Percentiles rank a stretch among this genome's conserved stretches.
These are phyloP conservation scores for Emydomyces testavorans DNA, from an alignment of 2,329 filamentous ascomycete genomes.

Conservation along the genomic window DNA sequence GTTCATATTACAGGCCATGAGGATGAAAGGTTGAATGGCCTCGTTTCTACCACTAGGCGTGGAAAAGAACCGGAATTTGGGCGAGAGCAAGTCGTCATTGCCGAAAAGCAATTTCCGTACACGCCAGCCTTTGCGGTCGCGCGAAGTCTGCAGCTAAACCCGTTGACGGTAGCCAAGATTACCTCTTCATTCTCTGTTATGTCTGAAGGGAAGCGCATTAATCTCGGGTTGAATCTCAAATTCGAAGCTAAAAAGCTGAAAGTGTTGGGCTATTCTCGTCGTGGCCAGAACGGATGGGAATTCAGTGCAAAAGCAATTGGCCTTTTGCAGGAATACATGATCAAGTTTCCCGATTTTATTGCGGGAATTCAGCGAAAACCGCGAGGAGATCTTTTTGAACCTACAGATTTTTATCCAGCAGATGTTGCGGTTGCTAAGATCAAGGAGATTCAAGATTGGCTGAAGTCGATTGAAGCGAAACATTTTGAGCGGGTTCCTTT, in stretches of 20 bases:
- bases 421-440: slow-evolving; percentile 64
- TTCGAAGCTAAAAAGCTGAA: slow-evolving; percentile 94
- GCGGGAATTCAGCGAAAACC: slow-evolving; percentile 76
- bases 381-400: slow-evolving; percentile 68
- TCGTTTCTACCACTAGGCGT: slow-evolving; percentile 59
- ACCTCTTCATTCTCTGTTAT: slow-evolving; percentile 85
- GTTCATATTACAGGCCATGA: slow-evolving; percentile 68
- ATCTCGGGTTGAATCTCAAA: slow-evolving; percentile 89
- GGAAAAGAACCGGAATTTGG: slow-evolving; percentile 72
- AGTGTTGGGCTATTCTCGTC: slow-evolving; percentile 87
- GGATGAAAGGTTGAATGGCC: slow-evolving; percentile 63
- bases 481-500: slow-evolving; percentile 91
- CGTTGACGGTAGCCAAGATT: slow-evolving; percentile 84
- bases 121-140: slow-evolving; percentile 82
- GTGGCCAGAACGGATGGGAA: slow-evolving; percentile 80
- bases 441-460: slow-evolving; percentile 87
- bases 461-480: slow-evolving; percentile 83
- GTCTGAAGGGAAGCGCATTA: slow-evolving; percentile 70
- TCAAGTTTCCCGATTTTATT: slow-evolving; percentile 89
- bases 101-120: slow-evolving; percentile 63
- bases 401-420: slow-evolving; percentile 74
- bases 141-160: slow-evolving; percentile 66
- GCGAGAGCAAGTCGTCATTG: slow-evolving; percentile 56
- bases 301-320: slow-evolving; percentile 77
- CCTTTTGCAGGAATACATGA: slow-evolving; percentile 79